Evolutionary conservation across 2,329 filamentous ascomycete species (phyloP).

Genomic region (Cephalotrichum gorgonifer): DNA sequence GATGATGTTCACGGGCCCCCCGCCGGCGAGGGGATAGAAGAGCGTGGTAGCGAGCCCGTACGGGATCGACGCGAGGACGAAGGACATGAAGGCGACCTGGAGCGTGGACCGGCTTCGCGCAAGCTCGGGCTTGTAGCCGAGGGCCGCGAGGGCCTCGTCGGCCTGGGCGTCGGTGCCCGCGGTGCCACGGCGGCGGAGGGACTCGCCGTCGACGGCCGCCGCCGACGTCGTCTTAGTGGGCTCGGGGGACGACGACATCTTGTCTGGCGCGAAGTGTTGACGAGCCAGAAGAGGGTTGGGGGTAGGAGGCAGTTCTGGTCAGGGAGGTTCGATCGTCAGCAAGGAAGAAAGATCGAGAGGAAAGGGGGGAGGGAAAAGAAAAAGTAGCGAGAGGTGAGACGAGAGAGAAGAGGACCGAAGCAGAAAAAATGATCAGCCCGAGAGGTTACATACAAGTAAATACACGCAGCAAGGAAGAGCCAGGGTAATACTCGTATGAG

Average conservation of each 20-base stretch:
- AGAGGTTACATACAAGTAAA: too few relatives aligned
- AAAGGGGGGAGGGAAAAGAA: not conserved
- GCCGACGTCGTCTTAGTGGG: not conserved
- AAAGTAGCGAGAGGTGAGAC: too few relatives aligned
- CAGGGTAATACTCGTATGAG: too few relatives aligned
- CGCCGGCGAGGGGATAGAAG: conserved; percentile 55
- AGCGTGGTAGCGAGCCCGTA: conserved; percentile 64
- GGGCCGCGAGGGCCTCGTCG: conserved; percentile 50
- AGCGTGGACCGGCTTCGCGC: conserved; percentile 54
- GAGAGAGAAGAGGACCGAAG: too few relatives aligned
- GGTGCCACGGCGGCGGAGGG: conserved; percentile 56
- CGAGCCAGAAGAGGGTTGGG: not conserved
- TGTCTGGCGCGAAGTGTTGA: too few relatives aligned
- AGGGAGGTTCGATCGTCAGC: not conserved
- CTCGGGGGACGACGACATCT: not conserved
- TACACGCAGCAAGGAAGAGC: too few relatives aligned
- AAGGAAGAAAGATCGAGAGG: not conserved
- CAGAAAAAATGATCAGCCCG: too few relatives aligned
- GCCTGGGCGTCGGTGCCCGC: conserved; percentile 44
- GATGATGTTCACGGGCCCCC: conserved; percentile 59
- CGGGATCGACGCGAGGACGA: conserved; percentile 64
- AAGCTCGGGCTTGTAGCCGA: conserved; percentile 59
- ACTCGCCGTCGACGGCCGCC: conserved; percentile 41
- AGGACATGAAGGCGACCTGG: conserved; percentile 67
- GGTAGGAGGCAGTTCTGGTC: not conserved